Conservation (phyloP, 345 rosid species). For the Brassica juncea region DNA sequence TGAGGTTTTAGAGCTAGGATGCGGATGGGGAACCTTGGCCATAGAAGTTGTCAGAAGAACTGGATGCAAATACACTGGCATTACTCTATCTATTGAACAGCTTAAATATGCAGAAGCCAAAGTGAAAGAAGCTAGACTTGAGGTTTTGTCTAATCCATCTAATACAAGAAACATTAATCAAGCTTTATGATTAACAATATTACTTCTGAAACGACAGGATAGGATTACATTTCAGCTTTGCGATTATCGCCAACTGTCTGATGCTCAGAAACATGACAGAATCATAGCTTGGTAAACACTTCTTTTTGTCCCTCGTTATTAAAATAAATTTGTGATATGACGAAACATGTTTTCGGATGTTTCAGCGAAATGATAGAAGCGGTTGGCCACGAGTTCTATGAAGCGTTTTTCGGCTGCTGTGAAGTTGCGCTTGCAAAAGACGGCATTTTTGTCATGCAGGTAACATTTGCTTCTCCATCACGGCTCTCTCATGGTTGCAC, state of each 20-base stretch:
- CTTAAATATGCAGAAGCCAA: conserved; percentile 61
- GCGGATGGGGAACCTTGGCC: conserved; percentile 90
- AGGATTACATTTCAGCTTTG: conserved; percentile 57
- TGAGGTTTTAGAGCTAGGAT: conserved; percentile 76
- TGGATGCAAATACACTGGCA: conserved; percentile 83
- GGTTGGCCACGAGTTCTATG: conserved; percentile 88
- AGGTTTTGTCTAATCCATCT: conserved; percentile 43
- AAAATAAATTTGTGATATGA: background rate
- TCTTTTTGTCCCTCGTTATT: background rate
- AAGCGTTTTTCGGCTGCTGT: conserved; percentile 64
- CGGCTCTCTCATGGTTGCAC: background rate
- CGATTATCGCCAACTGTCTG: conserved; percentile 69
- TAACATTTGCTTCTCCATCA: conserved; percentile 22
- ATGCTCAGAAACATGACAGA: conserved; percentile 56
- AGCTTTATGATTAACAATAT: background rate
- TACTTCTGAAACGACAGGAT: conserved; percentile 44
- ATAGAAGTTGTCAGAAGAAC: conserved; percentile 78
- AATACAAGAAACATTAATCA: too few species aligned
- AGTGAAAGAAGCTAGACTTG: conserved; percentile 79
- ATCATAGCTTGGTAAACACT: conserved; percentile 66
- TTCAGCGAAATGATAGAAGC: conserved; percentile 90
- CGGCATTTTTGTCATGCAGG: conserved; percentile 83
- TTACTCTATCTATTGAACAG: conserved; percentile 73
- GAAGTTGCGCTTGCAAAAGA: conserved; percentile 72
- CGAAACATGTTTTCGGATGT: background rate